Percentiles rank a stretch among this genome's conserved stretches.
These are phyloP conservation scores for Talaromyces funiculosus DNA, from an alignment of 2,329 filamentous ascomycete genomes.

Conservation along the genomic window DNA sequence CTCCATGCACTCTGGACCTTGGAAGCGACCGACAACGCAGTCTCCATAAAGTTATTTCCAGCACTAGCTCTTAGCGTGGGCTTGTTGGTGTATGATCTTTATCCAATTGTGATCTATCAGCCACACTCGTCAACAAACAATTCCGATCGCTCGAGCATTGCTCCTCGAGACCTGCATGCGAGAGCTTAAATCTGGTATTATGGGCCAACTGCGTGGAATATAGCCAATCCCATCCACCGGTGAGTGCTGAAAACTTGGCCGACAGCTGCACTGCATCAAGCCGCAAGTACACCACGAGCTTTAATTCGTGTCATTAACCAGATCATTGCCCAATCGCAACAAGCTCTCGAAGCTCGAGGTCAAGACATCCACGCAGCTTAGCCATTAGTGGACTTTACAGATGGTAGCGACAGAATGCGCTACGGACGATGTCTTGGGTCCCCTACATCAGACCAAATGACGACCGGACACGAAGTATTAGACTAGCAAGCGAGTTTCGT, in stretches of 20 bases:
- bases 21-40: neutral
- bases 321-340: neutral
- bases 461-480: neutral
- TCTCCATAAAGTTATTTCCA: neutral
- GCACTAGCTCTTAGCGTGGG: neutral
- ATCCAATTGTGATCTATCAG: constrained; percentile 7
- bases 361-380: neutral
- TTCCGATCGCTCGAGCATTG: neutral
- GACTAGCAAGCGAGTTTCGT: neutral
- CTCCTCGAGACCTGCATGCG: neutral
- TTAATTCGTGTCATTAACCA: neutral
- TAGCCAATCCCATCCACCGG: neutral
- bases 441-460: neutral
- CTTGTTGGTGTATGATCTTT: neutral
- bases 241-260: neutral
- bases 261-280: neutral
- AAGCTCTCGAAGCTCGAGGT: neutral
- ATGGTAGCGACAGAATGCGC: neutral
- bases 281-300: neutral
- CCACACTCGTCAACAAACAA: neutral
- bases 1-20: neutral
- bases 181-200: neutral
- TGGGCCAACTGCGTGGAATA: neutral
- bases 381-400: neutral
- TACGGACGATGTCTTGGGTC: neutral